These are phyloP conservation scores for Parietaria judaica DNA, from an alignment of 306 rosid genomes.

Conservation along the genomic window DNA sequence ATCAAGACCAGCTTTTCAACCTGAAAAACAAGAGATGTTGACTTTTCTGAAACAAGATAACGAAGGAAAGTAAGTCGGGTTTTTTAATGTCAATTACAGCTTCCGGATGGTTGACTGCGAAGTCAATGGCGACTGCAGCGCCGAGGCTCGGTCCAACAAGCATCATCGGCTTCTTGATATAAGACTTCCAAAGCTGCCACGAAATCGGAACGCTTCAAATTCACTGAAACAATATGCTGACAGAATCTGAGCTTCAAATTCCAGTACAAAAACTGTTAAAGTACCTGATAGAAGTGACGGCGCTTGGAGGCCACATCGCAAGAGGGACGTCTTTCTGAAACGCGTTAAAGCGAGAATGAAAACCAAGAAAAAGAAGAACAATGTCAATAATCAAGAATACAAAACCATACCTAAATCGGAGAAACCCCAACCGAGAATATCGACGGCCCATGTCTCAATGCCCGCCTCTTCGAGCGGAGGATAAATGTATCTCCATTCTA, in stretches of 20 bases:
- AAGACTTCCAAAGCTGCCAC: constrained; percentile 73
- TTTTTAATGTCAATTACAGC: constrained; percentile 41
- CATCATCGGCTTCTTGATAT: constrained; percentile 72
- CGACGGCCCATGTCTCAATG: constrained; percentile 86
- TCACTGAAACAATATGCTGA: neutral
- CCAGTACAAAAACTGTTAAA: neutral
- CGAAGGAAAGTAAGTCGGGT: too few species aligned
- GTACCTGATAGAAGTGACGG: constrained; percentile 77
- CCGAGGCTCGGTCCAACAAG: constrained; percentile 97
- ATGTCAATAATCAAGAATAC: neutral
- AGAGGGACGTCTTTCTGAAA: constrained; percentile 63
- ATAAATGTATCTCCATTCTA: constrained; percentile 85
- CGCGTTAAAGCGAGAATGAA: constrained; percentile 8
- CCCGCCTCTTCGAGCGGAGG: constrained; percentile 87
- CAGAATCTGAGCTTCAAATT: neutral
- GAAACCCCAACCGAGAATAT: constrained; percentile 99
- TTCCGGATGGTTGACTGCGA: constrained; percentile 77
- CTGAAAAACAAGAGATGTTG: constrained; percentile 35
- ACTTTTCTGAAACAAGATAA: neutral
- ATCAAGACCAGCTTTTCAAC: constrained; percentile 85
- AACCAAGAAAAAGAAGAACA: neutral
- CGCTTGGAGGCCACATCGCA: constrained; percentile 73
- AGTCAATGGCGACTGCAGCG: constrained; percentile 94
- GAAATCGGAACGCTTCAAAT: constrained; percentile 16
- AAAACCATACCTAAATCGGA: constrained; percentile 69